Conservation (phyloP, 257 asterid genomes). For the Echites panduratus region DNA sequence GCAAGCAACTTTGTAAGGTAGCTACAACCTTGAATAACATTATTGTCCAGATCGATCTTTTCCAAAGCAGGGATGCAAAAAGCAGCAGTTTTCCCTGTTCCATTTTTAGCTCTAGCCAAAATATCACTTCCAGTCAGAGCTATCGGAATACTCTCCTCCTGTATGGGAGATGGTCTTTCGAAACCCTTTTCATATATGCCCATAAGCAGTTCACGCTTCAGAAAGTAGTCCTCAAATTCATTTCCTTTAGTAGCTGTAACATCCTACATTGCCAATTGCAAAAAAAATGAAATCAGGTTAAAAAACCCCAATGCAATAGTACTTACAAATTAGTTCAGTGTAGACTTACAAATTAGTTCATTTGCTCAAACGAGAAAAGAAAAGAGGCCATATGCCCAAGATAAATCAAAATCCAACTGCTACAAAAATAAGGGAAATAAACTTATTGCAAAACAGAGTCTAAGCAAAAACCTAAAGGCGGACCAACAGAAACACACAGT, state of each 20-base stretch:
- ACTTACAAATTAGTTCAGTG: neutral
- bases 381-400: neutral
- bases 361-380: neutral
- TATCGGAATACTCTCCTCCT: slow-evolving; percentile 95
- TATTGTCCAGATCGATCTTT: slow-evolving; percentile 77
- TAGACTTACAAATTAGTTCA: no score
- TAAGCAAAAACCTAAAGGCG: neutral
- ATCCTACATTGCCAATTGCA: slow-evolving; percentile 43
- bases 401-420: neutral
- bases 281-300: neutral
- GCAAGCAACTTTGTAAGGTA: slow-evolving; percentile 5
- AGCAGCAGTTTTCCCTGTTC: slow-evolving; percentile 95
- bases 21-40: slow-evolving; percentile 73
- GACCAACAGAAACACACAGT: neutral
- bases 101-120: slow-evolving; percentile 90
- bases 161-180: slow-evolving; percentile 90
- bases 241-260: slow-evolving; percentile 94
- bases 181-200: slow-evolving; percentile 96
- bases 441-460: neutral
- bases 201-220: slow-evolving; percentile 87
- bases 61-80: slow-evolving; percentile 86
- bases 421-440: no score
- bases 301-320: neutral
- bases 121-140: slow-evolving; percentile 90
- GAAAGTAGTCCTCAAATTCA: slow-evolving; percentile 84